These are phyloP conservation scores for Monosporascus cannonballus DNA, from an alignment of 2,329 filamentous ascomycete genomes.

Conservation along the genomic window DNA sequence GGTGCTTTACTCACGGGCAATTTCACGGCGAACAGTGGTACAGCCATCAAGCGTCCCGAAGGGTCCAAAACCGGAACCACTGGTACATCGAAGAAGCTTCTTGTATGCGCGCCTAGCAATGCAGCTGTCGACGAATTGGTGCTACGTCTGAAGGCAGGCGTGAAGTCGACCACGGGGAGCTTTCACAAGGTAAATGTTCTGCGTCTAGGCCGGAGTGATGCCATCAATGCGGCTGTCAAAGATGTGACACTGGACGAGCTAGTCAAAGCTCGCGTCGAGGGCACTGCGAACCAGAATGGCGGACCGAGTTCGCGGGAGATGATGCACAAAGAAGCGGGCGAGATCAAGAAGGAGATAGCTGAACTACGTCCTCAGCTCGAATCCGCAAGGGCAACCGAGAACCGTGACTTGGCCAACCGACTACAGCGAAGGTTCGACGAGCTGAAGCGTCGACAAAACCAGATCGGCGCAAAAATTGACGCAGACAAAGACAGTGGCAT, in stretches of 20 bases:
- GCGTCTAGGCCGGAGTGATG: slow-evolving; percentile 83
- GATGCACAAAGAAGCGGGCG: slow-evolving; percentile 56
- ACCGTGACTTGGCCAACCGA: slow-evolving; percentile 41
- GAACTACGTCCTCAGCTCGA: slow-evolving; percentile 68
- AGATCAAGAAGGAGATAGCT: slow-evolving; percentile 70
- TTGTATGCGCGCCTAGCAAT: slow-evolving; percentile 98
- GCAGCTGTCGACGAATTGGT: slow-evolving; percentile 96
- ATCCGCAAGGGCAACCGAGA: slow-evolving; percentile 51
- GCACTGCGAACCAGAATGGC: slow-evolving; percentile 51
- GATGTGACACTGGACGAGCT: slow-evolving; percentile 93
- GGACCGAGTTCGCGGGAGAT: slow-evolving; percentile 51
- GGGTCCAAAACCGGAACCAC: slow-evolving; percentile 25
- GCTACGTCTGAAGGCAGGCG: slow-evolving; percentile 79
- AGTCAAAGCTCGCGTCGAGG: slow-evolving; percentile 67
- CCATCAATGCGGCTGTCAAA: slow-evolving; percentile 80
- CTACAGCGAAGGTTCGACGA: slow-evolving; percentile 73
- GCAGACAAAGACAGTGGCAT: slow-evolving; percentile 81
- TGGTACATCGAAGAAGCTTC: slow-evolving; percentile 66
- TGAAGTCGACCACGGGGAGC: slow-evolving; percentile 70
- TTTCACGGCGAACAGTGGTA: slow-evolving; percentile 37
- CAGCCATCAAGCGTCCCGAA: slow-evolving; percentile 36
- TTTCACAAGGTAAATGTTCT: slow-evolving; percentile 77
- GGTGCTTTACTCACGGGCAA: slow-evolving; percentile 69
- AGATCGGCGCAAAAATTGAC: slow-evolving; percentile 79
- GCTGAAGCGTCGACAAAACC: slow-evolving; percentile 68